Percentiles rank a stretch among this genome's conserved stretches.
phyloP scores from a whole-genome alignment of 129 eudicot species.

The Heracleum sosnowskyi region DNA sequence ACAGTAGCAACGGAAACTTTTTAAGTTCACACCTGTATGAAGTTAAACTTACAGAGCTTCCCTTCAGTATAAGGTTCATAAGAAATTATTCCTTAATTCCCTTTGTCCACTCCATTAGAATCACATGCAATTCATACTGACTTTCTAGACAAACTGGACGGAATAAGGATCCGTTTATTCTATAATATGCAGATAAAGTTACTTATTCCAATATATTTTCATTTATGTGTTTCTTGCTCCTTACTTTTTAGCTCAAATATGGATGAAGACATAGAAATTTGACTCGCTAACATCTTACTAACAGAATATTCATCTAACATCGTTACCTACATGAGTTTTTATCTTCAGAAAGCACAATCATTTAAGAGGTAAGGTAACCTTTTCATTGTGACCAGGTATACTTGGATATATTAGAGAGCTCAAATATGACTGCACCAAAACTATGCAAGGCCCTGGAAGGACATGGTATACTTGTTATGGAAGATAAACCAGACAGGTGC shows the following conservation, averaged over 20 bases:
- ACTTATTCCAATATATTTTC: background rate
- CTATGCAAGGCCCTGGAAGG: constrained; percentile 57
- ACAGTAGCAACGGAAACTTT: no score
- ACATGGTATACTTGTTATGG: constrained; percentile 62
- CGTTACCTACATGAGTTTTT: no score
- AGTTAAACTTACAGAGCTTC: background rate
- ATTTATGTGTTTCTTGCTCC: background rate
- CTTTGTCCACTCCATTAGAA: background rate
- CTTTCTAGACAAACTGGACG: background rate
- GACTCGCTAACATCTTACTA: background rate
- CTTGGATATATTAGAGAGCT: constrained; percentile 47
- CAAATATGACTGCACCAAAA: constrained; percentile 43
- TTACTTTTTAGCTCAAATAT: no score
- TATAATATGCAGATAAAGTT: background rate
- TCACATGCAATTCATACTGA: background rate
- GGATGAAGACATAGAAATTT: background rate
- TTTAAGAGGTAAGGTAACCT: background rate
- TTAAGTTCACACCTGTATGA: no score
- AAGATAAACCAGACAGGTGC: constrained; percentile 68
- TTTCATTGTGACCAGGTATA: constrained; percentile 42
- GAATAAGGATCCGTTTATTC: background rate
- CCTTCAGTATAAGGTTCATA: background rate
- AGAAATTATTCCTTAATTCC: background rate
- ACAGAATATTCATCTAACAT: background rate
- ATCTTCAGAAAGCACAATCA: background rate